A percentile compares a stretch with the other conserved stretches of the same genome.
Conservation (phyloP, 2,329 filamentous ascomycete genomes). For the Ophiognomonia clavigignenti-juglandacearum region DNA sequence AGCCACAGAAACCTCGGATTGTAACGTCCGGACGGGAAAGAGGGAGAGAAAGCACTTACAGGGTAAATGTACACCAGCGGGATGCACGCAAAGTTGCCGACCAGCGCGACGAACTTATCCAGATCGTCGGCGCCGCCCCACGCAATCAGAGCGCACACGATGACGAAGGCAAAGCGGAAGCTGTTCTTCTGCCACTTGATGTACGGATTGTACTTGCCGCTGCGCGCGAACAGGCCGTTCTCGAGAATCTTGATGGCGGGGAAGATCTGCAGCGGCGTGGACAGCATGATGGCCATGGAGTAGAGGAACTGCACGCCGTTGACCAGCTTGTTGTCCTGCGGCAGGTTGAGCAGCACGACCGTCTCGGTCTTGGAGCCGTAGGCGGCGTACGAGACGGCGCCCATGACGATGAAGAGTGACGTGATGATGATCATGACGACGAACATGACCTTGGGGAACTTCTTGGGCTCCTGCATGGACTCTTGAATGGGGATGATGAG, state of each 20-base stretch:
- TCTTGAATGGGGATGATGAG: constrained; percentile 98
- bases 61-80: constrained; percentile 97
- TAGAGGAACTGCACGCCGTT: constrained; percentile 96
- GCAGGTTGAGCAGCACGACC: constrained; percentile 91
- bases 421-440: constrained; percentile 95
- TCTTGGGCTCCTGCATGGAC: constrained; percentile 85
- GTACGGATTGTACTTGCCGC: constrained; percentile 94
- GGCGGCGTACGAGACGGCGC: constrained; percentile 89
- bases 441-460: constrained; percentile 85
- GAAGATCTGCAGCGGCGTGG: constrained; percentile 94
- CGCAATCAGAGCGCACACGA: constrained; percentile 78
- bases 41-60: constrained; percentile 52
- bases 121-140: constrained; percentile 90
- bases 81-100: constrained; percentile 97
- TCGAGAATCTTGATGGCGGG: constrained; percentile 95
- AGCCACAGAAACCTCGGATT: too few species aligned
- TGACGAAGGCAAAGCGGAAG: constrained; percentile 90
- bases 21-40: too few species aligned
- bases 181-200: constrained; percentile 99
- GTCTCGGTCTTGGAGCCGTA: constrained; percentile 95
- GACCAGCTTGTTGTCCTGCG: constrained; percentile 91
- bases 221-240: constrained; percentile 88
- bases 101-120: constrained; percentile 94
- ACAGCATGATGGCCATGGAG: constrained; percentile 93
- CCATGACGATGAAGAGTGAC: constrained; percentile 83